Conservation (phyloP, 2,329 filamentous ascomycete genomes). For the Magnaporthiopsis incrustans region DNA sequence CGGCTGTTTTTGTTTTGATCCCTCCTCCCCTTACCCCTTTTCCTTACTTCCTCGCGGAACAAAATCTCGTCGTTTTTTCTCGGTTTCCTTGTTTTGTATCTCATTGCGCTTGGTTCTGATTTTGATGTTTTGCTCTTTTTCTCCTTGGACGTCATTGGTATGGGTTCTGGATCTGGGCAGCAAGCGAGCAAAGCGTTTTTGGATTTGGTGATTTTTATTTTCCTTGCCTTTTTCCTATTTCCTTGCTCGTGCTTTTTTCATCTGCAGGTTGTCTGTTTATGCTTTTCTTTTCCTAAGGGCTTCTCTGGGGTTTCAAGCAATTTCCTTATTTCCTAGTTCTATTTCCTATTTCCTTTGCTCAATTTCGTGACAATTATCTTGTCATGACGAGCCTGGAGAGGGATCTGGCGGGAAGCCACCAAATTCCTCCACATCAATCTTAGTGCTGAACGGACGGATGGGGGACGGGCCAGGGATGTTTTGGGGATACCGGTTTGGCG, state of each 20-base stretch:
- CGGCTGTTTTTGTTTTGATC: conserved; percentile 13
- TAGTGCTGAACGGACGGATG: too few species aligned
- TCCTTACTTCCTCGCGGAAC: conserved; percentile 10
- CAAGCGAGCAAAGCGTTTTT: conserved; percentile 15
- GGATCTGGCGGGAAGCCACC: neutral
- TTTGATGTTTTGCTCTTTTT: conserved; percentile 12
- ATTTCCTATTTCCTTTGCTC: neutral
- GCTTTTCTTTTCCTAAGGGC: conserved; percentile 7
- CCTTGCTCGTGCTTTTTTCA: conserved; percentile 9
- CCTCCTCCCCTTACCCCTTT: conserved; percentile 14
- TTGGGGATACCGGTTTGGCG: too few species aligned
- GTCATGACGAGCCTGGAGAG: neutral
- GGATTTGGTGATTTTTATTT: conserved; percentile 23
- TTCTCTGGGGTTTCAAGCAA: neutral
- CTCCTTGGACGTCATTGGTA: conserved; percentile 16
- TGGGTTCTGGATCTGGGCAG: conserved; percentile 19
- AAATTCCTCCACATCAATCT: neutral
- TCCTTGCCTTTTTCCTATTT: conserved; percentile 22
- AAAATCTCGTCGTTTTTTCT: neutral
- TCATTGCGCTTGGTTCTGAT: neutral
- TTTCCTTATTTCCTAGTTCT: neutral
- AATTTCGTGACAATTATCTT: neutral
- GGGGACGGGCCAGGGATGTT: too few species aligned
- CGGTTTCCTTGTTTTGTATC: neutral
- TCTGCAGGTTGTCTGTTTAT: conserved; percentile 8